A percentile compares a stretch with the other conserved stretches of the same genome.
Conservation (phyloP, 306 rosid genomes). For the Casuarina equisetifolia region DNA sequence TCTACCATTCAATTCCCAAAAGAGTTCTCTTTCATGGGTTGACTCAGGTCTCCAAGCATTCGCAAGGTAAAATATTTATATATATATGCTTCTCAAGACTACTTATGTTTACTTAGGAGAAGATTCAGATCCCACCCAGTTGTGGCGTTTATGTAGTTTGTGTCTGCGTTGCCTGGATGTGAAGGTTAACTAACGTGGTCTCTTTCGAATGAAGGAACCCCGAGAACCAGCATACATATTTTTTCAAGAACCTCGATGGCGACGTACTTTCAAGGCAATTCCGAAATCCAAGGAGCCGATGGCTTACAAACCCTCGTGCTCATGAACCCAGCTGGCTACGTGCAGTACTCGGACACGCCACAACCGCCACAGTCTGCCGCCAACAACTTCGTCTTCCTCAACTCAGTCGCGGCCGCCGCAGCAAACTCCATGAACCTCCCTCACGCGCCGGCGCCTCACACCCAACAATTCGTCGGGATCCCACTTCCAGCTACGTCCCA, state of each 20-base stretch:
- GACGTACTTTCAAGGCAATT: constrained; percentile 78
- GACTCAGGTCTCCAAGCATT: constrained; percentile 32
- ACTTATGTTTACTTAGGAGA: neutral
- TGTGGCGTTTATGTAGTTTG: constrained; percentile 12
- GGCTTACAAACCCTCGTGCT: constrained; percentile 86
- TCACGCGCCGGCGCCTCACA: constrained; percentile 67
- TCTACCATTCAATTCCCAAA: constrained; percentile 15
- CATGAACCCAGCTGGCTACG: constrained; percentile 77
- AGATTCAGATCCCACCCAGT: neutral
- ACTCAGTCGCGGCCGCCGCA: constrained; percentile 42
- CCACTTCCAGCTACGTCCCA: constrained; percentile 46
- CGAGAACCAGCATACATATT: constrained; percentile 14
- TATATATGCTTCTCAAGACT: neutral
- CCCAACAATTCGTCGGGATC: constrained; percentile 69
- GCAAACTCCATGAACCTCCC: constrained; percentile 37
- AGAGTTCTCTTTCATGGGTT: constrained; percentile 44
- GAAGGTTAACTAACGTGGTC: constrained; percentile 36
- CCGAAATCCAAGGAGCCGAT: constrained; percentile 75
- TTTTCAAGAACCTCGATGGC: constrained; percentile 59
- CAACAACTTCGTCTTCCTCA: constrained; percentile 53
- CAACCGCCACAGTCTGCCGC: constrained; percentile 39
- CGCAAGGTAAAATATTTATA: constrained; percentile 22
- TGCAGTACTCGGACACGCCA: constrained; percentile 70
- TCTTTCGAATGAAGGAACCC: constrained; percentile 37
- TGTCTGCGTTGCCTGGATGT: constrained; percentile 26